Conservation (phyloP, 2,329 filamentous ascomycete species). For the Nemania sp. region DNA sequence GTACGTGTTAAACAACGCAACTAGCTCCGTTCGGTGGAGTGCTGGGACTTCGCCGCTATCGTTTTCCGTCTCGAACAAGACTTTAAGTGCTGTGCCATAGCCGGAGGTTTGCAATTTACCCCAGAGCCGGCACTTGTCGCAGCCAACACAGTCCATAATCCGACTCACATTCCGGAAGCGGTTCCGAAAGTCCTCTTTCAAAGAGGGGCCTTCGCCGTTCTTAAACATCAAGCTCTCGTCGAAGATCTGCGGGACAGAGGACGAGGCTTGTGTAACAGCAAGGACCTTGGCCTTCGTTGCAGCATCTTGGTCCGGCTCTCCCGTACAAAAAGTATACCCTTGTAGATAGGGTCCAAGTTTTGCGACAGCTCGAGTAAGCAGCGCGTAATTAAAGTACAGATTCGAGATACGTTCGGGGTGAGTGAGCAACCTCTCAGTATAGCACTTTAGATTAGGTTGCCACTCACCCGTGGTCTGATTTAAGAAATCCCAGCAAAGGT, state of each 20-base stretch:
- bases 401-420: slow-evolving; percentile 95
- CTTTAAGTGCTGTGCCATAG: slow-evolving; percentile 93
- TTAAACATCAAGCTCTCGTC: slow-evolving; percentile 97
- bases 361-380: slow-evolving; percentile 90
- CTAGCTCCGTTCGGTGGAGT: slow-evolving; percentile 89
- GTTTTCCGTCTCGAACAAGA: slow-evolving; percentile 92
- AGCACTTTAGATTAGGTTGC: slow-evolving; percentile 91
- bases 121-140: slow-evolving; percentile 98
- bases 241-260: slow-evolving; percentile 82
- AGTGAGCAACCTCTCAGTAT: slow-evolving; percentile 83
- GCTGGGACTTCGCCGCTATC: slow-evolving; percentile 72
- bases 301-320: slow-evolving; percentile 81
- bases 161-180: slow-evolving; percentile 97
- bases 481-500: slow-evolving; percentile 95
- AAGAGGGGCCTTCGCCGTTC: slow-evolving; percentile 75
- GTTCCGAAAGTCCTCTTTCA: slow-evolving; percentile 98
- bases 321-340: slow-evolving; percentile 91
- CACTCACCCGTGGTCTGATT: slow-evolving; percentile 95
- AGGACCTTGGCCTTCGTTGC: slow-evolving; percentile 85
- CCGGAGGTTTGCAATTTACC: slow-evolving; percentile 96
- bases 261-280: slow-evolving; percentile 77
- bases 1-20: slow-evolving; percentile 94
- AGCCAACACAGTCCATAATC: slow-evolving; percentile 98
- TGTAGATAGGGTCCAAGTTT: slow-evolving; percentile 88
- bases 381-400: slow-evolving; percentile 98